Evolutionary conservation across 2,329 filamentous ascomycete genomes (phyloP).

Genomic region (Alternaria tenuissima): DNA sequence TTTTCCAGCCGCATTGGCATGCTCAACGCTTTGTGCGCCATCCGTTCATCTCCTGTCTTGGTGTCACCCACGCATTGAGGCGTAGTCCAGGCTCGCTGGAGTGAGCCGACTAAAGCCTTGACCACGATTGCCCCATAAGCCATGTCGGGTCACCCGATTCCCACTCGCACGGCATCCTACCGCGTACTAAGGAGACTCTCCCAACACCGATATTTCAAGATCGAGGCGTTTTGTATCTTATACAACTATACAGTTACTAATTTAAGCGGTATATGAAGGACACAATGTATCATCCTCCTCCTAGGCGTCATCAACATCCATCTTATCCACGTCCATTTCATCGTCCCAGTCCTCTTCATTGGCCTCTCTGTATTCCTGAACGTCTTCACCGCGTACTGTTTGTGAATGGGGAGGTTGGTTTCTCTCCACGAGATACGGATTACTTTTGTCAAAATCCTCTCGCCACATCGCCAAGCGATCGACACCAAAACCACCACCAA

Average conservation of each 20-base stretch:
- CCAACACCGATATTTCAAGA: neutral
- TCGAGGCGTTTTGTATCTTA: neutral
- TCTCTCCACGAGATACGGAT: slow-evolving; percentile 26
- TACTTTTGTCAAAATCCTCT: slow-evolving; percentile 27
- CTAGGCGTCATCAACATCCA: slow-evolving; percentile 17
- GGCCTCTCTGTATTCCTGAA: slow-evolving; percentile 3
- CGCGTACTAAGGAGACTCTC: no score
- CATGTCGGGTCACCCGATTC: neutral
- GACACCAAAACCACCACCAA: slow-evolving; percentile 17
- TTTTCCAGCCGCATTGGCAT: neutral
- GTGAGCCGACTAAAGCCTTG: neutral
- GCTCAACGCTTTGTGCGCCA: neutral
- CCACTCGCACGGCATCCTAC: neutral
- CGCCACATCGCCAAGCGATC: slow-evolving; percentile 23
- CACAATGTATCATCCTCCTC: neutral
- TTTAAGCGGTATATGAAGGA: neutral
- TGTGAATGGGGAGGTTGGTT: slow-evolving; percentile 3
- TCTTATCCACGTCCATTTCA: slow-evolving; percentile 19
- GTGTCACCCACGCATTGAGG: neutral
- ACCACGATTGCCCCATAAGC: neutral
- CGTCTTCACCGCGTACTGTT: neutral
- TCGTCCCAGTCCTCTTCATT: slow-evolving; percentile 14
- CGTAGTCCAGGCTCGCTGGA: neutral
- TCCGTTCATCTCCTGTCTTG: neutral
- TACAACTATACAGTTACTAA: neutral